phyloP scores from a whole-genome alignment of 2,329 filamentous ascomycete species.

The Fusarium heterosporum region DNA sequence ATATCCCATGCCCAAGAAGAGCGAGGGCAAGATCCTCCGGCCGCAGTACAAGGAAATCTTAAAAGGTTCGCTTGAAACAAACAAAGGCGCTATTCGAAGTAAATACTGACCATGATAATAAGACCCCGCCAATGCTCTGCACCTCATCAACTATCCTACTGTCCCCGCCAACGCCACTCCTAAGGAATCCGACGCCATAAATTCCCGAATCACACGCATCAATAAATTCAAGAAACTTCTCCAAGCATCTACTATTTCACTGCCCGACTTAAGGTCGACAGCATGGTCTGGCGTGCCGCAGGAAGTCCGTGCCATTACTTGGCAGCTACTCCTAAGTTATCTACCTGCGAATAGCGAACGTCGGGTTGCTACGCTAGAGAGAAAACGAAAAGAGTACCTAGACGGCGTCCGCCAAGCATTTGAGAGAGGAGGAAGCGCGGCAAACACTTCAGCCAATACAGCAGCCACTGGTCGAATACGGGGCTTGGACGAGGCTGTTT shows the following conservation, averaged over 20 bases:
- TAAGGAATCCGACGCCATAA: constrained; percentile 88
- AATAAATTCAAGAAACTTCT: constrained; percentile 99
- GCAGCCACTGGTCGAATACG: constrained; percentile 60
- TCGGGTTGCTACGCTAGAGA: constrained; percentile 87
- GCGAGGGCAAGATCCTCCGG: constrained; percentile 92
- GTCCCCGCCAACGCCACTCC: constrained; percentile 77
- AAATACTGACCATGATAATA: constrained; percentile 28
- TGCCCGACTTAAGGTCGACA: constrained; percentile 83
- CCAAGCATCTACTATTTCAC: constrained; percentile 88
- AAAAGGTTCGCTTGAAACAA: constrained; percentile 61
- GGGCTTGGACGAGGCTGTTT: constrained; percentile 94
- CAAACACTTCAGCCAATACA: constrained; percentile 58
- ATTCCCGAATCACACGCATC: constrained; percentile 89
- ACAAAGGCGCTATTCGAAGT: neutral
- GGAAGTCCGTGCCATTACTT: constrained; percentile 98
- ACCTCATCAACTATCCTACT: constrained; percentile 89
- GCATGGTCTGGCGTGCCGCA: constrained; percentile 96
- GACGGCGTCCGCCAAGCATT: constrained; percentile 85
- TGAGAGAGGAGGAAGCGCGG: constrained; percentile 68
- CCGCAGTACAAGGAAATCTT: constrained; percentile 98
- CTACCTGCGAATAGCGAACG: constrained; percentile 96
- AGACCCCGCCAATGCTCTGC: constrained; percentile 91
- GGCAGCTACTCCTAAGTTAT: constrained; percentile 95
- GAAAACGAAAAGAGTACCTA: constrained; percentile 95
- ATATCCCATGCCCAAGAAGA: constrained; percentile 90